Percentiles rank a stretch among this genome's conserved stretches.
These are phyloP conservation scores for Eimeria necatrix DNA, from an alignment of 169 alveolate genomes.

Conservation along the genomic window DNA sequence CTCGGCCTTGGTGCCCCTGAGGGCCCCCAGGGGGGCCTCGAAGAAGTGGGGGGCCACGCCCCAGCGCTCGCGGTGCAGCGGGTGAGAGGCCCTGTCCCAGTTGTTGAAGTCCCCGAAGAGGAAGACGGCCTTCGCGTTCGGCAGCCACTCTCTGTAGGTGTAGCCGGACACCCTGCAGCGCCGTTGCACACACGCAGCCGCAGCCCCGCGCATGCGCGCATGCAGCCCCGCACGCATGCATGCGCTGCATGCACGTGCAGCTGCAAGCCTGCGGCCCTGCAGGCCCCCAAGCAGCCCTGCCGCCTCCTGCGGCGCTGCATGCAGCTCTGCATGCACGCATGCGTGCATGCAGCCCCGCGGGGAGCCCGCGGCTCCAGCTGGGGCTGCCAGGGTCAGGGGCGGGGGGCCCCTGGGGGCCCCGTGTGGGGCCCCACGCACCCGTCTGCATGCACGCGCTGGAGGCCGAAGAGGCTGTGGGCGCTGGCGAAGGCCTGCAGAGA, in stretches of 20 bases:
- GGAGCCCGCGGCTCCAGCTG: too few species aligned
- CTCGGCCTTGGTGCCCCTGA: constrained; percentile 7
- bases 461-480: constrained; percentile 83
- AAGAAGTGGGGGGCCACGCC: constrained; percentile 69
- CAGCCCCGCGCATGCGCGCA: not conserved
- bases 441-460: constrained; percentile 73
- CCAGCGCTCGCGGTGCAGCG: constrained; percentile 78
- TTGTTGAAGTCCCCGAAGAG: constrained; percentile 87
- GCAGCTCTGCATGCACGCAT: too few species aligned
- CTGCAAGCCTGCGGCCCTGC: not conserved
- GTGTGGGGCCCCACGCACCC: too few species aligned
- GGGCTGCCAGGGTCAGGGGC: too few species aligned
- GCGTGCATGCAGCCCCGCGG: too few species aligned
- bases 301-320: not conserved
- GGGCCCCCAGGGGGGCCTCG: constrained; percentile 57
- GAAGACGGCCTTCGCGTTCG: constrained; percentile 83
- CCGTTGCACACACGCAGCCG: not conserved
- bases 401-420: too few species aligned
- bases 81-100: constrained; percentile 86
- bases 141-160: constrained; percentile 84
- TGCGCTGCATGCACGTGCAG: too few species aligned
- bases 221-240: not conserved
- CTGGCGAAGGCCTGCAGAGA: constrained; percentile 79
- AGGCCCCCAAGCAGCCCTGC: not conserved
- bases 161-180: constrained; percentile 65